phyloP scores from a whole-genome alignment of 768 basidiomycete species.

The Phanerodontia chrysosporium region DNA sequence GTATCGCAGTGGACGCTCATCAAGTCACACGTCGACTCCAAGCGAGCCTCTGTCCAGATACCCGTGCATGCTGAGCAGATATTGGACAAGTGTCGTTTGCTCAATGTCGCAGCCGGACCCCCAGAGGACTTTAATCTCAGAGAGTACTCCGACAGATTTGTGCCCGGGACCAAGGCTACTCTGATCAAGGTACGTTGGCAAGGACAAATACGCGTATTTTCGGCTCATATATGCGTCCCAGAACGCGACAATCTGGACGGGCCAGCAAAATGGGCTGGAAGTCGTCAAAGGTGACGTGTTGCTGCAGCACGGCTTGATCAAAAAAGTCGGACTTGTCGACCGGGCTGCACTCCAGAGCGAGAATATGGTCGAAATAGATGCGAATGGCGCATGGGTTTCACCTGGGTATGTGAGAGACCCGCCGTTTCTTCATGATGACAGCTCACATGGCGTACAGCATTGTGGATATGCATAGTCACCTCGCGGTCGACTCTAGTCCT shows the following conservation, averaged over 20 bases:
- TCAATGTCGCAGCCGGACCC: conserved; percentile 39
- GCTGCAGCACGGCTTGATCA: conserved; percentile 65
- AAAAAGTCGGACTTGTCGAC: conserved; percentile 46
- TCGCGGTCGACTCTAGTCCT: conserved; percentile 33
- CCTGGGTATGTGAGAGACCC: conserved; percentile 45
- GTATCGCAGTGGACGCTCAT: background rate
- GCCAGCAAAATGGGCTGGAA: conserved; percentile 60
- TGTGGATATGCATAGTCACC: conserved; percentile 46
- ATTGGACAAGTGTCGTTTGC: conserved; percentile 41
- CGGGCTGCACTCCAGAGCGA: conserved; percentile 15
- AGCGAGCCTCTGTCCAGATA: background rate
- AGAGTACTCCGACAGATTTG: conserved; percentile 60
- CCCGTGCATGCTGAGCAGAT: conserved; percentile 27
- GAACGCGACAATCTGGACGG: conserved; percentile 86
- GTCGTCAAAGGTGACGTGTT: conserved; percentile 64
- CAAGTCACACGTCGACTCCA: background rate
- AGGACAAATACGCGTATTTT: background rate
- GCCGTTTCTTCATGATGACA: background rate
- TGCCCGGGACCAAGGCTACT: conserved; percentile 54
- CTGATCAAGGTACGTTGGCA: conserved; percentile 40
- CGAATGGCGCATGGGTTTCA: conserved; percentile 70
- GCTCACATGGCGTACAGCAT: conserved; percentile 19
- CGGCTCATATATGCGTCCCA: conserved; percentile 5
- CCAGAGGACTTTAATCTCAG: conserved; percentile 45
- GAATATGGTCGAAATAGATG: conserved; percentile 51